Percentiles rank a stretch among this genome's conserved stretches.
phyloP scores from a whole-genome alignment of 306 rosid genomes.

The Trifolium dubium region DNA sequence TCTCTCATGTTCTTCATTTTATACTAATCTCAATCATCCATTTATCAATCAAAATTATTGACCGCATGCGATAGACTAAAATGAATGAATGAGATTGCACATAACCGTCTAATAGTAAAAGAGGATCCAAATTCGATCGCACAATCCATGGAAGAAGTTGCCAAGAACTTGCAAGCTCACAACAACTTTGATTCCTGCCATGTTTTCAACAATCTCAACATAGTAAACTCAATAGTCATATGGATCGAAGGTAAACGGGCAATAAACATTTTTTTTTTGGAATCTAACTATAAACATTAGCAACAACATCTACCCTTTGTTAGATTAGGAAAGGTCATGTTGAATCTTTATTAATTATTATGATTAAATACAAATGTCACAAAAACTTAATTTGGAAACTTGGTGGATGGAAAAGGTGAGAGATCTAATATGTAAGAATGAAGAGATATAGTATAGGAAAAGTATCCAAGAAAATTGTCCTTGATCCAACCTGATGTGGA shows the following conservation, averaged over 20 bases:
- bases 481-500: constrained; percentile 7
- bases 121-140: too few species aligned
- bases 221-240: not conserved
- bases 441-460: constrained; percentile 12
- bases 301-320: not conserved
- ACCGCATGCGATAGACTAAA: not conserved
- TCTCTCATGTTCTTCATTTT: too few species aligned
- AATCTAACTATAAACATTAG: not conserved
- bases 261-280: not conserved
- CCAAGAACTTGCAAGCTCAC: too few species aligned
- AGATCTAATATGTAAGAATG: not conserved
- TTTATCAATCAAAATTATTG: not conserved
- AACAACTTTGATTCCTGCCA: too few species aligned
- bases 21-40: too few species aligned
- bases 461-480: constrained; percentile 9
- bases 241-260: too few species aligned
- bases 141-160: too few species aligned
- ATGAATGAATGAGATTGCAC: not conserved
- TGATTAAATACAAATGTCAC: constrained; percentile 7
- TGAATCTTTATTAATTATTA: not conserved
- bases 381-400: constrained; percentile 1
- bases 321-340: not conserved
- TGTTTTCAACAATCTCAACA: not conserved
- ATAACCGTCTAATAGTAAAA: too few species aligned
- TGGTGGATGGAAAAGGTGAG: constrained; percentile 7